Conservation (phyloP, 345 rosid species). For the Excoecaria cochinchinensis region DNA sequence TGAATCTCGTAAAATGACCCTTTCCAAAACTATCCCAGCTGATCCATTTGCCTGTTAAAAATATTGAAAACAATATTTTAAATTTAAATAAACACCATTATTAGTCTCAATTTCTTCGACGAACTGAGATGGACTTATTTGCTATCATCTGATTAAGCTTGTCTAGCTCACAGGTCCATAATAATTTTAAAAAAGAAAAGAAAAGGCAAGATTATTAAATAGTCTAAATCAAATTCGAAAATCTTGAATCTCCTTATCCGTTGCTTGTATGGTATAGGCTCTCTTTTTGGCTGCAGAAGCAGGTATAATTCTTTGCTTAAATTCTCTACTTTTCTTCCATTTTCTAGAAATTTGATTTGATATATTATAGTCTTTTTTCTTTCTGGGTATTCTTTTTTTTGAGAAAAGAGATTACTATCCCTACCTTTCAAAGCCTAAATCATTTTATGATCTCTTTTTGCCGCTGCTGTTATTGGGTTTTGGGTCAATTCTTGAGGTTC, state of each 20-base stretch:
- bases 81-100: no score
- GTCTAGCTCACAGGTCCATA: background rate
- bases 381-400: background rate
- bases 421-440: background rate
- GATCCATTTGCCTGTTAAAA: no score
- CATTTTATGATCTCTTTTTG: background rate
- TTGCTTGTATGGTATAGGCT: background rate
- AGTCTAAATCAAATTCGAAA: background rate
- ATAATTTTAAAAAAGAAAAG: background rate
- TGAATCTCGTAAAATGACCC: no score
- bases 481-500: background rate
- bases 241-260: background rate
- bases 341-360: background rate
- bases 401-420: background rate
- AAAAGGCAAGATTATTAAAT: background rate
- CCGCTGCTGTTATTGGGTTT: background rate
- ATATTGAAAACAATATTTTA: no score
- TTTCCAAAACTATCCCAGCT: no score
- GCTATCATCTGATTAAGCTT: no score
- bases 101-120: no score
- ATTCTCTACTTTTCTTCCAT: background rate
- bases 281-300: background rate
- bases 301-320: constrained; percentile 10
- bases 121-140: no score
- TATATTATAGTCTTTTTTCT: background rate